These are phyloP conservation scores for Sphaerulina populicola DNA, from an alignment of 2,329 filamentous ascomycete genomes.

Conservation along the genomic window DNA sequence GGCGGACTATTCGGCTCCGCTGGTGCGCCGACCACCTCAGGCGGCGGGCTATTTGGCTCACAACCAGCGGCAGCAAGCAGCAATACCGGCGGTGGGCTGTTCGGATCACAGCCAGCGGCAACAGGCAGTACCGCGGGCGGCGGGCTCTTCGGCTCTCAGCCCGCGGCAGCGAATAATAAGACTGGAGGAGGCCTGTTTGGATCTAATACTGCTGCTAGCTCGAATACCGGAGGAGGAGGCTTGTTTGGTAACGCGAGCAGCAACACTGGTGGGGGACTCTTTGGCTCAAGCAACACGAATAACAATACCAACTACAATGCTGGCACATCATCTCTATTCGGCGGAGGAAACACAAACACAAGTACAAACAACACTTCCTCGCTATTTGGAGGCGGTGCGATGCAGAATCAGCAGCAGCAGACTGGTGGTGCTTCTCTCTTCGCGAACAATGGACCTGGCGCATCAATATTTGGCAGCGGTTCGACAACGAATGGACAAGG, in stretches of 20 bases:
- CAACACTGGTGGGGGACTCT: slow-evolving; percentile 13
- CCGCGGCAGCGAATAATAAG: slow-evolving; percentile 2
- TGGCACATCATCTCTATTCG: slow-evolving; percentile 12
- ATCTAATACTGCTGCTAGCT: slow-evolving; percentile 4
- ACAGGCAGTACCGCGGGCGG: slow-evolving; percentile 11
- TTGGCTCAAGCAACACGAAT: slow-evolving; percentile 9
- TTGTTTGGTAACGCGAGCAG: slow-evolving; percentile 11
- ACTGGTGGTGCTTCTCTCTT: slow-evolving; percentile 6
- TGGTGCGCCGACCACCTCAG: slow-evolving; percentile 3
- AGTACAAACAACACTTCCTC: slow-evolving; percentile 27
- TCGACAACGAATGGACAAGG: slow-evolving; percentile 1
- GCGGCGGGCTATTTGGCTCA: slow-evolving; percentile 12
- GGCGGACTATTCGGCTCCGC: slow-evolving; percentile 11
- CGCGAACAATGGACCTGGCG: slow-evolving; percentile 8
- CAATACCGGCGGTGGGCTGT: slow-evolving; percentile 11
- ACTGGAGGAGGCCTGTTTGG: background rate
- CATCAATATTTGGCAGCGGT: slow-evolving; percentile 11
- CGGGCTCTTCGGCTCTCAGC: slow-evolving; percentile 31
- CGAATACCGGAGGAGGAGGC: slow-evolving; percentile 2
- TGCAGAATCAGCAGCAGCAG: slow-evolving; percentile 9
- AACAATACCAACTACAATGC: slow-evolving; percentile 4
- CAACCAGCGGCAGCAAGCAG: slow-evolving; percentile 4
- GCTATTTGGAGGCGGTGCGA: slow-evolving; percentile 32
- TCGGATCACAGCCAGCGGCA: slow-evolving; percentile 5
- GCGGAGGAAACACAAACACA: slow-evolving; percentile 9